A percentile compares a stretch with the other conserved stretches of the same genome.
Conservation (phyloP, 1,284 basidiomycete genomes). For the Fomitopsis pinicola region DNA sequence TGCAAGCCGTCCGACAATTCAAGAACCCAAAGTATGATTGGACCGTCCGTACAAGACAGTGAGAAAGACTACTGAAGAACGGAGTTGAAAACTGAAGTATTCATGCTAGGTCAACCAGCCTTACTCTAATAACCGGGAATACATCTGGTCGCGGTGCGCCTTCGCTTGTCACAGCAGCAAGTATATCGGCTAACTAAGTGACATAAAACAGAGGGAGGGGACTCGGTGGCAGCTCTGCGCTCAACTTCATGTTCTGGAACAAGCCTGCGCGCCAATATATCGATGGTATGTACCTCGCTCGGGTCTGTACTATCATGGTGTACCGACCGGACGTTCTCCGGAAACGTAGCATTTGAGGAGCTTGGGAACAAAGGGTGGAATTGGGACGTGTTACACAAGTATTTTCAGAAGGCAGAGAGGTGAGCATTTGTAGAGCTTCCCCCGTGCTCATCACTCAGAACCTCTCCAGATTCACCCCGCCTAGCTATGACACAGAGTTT, state of each 20-base stretch:
- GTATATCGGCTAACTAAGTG: not conserved
- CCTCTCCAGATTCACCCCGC: not conserved
- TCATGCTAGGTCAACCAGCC: not conserved
- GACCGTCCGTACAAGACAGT: constrained; percentile 19
- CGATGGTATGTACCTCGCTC: constrained; percentile 19
- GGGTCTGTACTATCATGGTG: not conserved
- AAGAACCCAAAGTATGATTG: constrained; percentile 21
- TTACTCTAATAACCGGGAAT: not conserved
- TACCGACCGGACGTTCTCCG: not conserved
- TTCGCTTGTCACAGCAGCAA: not conserved
- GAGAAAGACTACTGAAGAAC: not conserved
- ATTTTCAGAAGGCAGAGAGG: constrained; percentile 28
- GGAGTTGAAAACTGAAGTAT: not conserved
- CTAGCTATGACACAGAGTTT: not conserved
- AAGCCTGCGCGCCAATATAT: constrained; percentile 26
- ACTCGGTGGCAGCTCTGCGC: constrained; percentile 17
- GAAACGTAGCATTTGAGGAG: constrained; percentile 21
- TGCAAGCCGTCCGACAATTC: constrained; percentile 2
- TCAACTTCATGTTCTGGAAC: constrained; percentile 23
- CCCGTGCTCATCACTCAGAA: not conserved
- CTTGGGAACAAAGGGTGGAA: constrained; percentile 39
- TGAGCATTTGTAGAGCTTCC: constrained; percentile 13
- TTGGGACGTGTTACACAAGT: constrained; percentile 34
- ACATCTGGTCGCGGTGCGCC: not conserved
- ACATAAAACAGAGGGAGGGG: constrained; percentile 18